Evolutionary conservation across 2,329 filamentous ascomycete genomes (phyloP), one percentile per base, ranked within the genome.

Genomic region (Mariannaea sp.): DNA sequence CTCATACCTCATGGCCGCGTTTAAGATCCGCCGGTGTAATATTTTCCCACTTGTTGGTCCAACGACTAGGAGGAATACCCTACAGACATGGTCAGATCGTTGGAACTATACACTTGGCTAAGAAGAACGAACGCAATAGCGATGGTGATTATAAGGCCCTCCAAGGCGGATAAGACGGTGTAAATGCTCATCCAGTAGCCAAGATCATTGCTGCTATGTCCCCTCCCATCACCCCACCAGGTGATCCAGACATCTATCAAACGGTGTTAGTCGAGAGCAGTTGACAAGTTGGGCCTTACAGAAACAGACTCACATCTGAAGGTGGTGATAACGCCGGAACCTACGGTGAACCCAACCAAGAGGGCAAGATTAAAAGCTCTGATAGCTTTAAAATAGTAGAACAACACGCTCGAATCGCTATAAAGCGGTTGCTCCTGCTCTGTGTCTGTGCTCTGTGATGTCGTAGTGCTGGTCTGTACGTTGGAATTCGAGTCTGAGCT

Each of bases 161-260:
- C 65, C 2, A 64, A 32, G 3, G 59, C 49, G n/a, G 64, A 60
- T 16, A 69, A 27, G 2, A 61, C 46, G 5, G 57, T 49, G 17
- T 68, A 68, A n/a, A 66, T 61, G 8, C 66, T 67, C 5, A 70
- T 49, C 67, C 68, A 70, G 22, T 68, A 68, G 7, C 57, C 66
- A 14, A 70, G 22, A 44, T 69, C 66, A 9, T 30, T 45, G 17
- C 57, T 65, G 7, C 58, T 43, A 5, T 59, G 65, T 4, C 65
- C 63, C 35, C 58, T 65, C 1, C 65, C 65, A 10, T 69, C 64
- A 44, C 67, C 67, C 67, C 67, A 69, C 67, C 67, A 69, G 16
- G 65, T 67, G 27, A 69, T 55, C 67, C 67, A 69, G 16, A 69
- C 64, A 33, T 64, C 66, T 68, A 24, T 24, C 22, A 8, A 24